A percentile compares a stretch with the other conserved stretches of the same genome.
Conservation (phyloP, 1,139 yeast species). For the Candida freyschussii region DNA sequence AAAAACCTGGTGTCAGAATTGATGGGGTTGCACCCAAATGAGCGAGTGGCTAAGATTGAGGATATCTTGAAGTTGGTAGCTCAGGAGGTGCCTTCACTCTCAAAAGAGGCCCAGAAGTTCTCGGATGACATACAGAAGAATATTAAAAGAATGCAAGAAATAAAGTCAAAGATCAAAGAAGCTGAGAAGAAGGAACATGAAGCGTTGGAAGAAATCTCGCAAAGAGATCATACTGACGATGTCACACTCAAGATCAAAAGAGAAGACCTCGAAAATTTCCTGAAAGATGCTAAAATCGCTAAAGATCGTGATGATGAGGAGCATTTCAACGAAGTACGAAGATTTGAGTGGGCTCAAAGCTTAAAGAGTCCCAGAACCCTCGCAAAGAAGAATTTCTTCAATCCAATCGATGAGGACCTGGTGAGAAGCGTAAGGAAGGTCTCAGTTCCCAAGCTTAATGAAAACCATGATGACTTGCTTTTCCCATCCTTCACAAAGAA, state of each 20-base stretch:
- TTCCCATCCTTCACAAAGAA: conserved; percentile 18
- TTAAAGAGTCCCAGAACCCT: conserved; percentile 35
- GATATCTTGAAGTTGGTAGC: conserved; percentile 16
- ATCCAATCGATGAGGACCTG: conserved; percentile 33
- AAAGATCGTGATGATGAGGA: conserved; percentile 39
- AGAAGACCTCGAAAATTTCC: conserved; percentile 33
- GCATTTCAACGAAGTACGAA: conserved; percentile 43
- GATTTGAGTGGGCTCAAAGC: conserved; percentile 36
- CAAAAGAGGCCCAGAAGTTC: conserved; percentile 5
- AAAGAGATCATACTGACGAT: background rate
- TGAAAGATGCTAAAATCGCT: conserved; percentile 40
- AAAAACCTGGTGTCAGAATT: conserved; percentile 3
- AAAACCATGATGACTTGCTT: conserved; percentile 15
- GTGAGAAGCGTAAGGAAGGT: conserved; percentile 11
- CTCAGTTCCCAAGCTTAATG: conserved; percentile 7
- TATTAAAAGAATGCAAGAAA: conserved; percentile 8
- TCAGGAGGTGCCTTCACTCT: conserved; percentile 8
- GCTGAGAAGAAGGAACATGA: conserved; percentile 11
- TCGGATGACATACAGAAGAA: conserved; percentile 9
- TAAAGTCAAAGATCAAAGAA: conserved; percentile 6
- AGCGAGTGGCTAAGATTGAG: conserved; percentile 4
- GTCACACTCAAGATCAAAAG: conserved; percentile 4
- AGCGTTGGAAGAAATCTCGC: conserved; percentile 11
- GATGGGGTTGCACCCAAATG: conserved; percentile 1
- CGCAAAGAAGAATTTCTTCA: conserved; percentile 45